Percentiles rank a stretch among this genome's conserved stretches.
Conservation (phyloP, 768 basidiomycete species). For the Podaxis sp. region DNA sequence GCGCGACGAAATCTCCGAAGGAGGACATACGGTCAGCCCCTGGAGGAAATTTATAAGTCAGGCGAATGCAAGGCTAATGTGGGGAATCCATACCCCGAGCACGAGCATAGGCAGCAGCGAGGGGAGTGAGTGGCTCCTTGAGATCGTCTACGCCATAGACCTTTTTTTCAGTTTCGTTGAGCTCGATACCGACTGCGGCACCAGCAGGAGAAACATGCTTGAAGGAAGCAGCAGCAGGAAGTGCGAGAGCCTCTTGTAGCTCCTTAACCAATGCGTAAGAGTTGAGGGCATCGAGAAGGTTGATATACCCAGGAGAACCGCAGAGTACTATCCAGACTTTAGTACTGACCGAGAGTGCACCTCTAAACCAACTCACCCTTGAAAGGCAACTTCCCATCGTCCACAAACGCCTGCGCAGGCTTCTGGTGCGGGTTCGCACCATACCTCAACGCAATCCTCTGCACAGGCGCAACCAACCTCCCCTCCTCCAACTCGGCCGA, state of each 20-base stretch:
- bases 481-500: constrained; percentile 69
- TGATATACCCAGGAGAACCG: constrained; percentile 98
- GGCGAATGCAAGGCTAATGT: neutral
- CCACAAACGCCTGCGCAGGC: constrained; percentile 94
- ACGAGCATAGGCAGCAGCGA: constrained; percentile 93
- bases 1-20: constrained; percentile 97
- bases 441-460: constrained; percentile 86
- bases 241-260: constrained; percentile 78
- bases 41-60: constrained; percentile 26
- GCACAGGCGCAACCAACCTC: constrained; percentile 65
- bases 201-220: constrained; percentile 99
- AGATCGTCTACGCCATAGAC: constrained; percentile 97
- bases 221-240: constrained; percentile 98
- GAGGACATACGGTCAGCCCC: constrained; percentile 99
- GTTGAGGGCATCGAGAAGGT: constrained; percentile 95
- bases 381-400: constrained; percentile 88
- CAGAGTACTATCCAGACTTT: constrained; percentile 61
- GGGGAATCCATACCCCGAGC: constrained; percentile 68
- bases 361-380: constrained; percentile 55
- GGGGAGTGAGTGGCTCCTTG: constrained; percentile 82
- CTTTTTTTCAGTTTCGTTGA: constrained; percentile 83
- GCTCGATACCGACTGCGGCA: constrained; percentile 85
- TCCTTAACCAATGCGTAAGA: constrained; percentile 96
- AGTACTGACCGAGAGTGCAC: neutral
- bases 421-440: constrained; percentile 99